Base-by-base conservation (phyloP, 1,284 basidiomycete genomes). In the Rhodotorula sp. region DNA sequence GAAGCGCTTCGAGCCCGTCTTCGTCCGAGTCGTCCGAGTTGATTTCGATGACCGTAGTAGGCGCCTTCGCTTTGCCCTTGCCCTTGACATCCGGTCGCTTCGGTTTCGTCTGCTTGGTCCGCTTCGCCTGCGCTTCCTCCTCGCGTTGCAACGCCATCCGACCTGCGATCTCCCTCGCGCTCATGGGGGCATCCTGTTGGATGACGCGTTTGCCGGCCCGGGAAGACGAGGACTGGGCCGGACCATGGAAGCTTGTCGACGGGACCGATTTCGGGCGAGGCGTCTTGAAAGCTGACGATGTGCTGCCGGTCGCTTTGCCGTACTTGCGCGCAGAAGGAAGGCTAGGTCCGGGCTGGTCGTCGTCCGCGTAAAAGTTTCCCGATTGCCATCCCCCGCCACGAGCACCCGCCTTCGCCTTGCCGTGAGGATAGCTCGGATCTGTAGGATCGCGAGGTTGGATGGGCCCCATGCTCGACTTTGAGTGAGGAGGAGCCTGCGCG, bases 11-110 rank as follows among this genome's bases (percentile, higher is more conserved):
- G 56, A 38, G 19, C 6, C 2, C 3, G 28, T 18, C 16, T 16
- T n/a, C 18, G 3, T 21, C 34, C 16, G 60, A 57, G 23, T 64
- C 67, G 57, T 68, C 64, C 5, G 54, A 23, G 15, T 61, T 52
- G n/a, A 8, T 26, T 14, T 14, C 19, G 38, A 52, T 19, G 49
- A 45, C 62, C 28, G 43, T 57, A 18, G 26, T 19, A 4, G 45
- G 18, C 55, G 52, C 62, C 21, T 19, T 16, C 19, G 47, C 52
- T 55, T 60, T 34, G 26, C 49, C 49, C n/a, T 26, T 45, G 57
- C 5, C n/a, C 57, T 16, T 21, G 10, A 19, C 57, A 7, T 38
- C 12, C n/a, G 16, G 12, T n/a, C 8, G 23, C 15, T 59, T 19
- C 4, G n/a, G n/a, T n/a, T 50, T 50, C 49, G 49, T n/a, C 34